Conservation (phyloP, 108 stramenopile genomes). For the Aurantiochytrium sp. region DNA sequence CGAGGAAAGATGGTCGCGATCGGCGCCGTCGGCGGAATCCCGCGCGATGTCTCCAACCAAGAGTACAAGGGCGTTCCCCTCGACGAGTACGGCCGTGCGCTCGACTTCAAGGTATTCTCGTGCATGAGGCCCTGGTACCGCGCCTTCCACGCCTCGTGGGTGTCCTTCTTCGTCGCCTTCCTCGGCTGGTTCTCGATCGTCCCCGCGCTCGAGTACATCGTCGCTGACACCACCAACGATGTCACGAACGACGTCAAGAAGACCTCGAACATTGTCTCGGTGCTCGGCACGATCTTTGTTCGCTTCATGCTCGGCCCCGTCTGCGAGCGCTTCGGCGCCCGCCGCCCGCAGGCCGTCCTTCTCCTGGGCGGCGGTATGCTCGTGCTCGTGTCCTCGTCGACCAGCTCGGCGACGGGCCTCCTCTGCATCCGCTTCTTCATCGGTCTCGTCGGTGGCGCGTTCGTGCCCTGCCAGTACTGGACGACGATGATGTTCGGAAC, state of each 20-base stretch:
- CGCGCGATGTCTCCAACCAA: background rate
- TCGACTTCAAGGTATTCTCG: background rate
- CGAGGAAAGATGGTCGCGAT: background rate
- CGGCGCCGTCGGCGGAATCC: background rate
- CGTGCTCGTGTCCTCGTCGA: constrained; percentile 17
- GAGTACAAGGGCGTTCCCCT: background rate
- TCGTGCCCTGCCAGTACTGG: constrained; percentile 47
- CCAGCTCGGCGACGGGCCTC: constrained; percentile 39
- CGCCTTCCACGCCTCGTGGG: constrained; percentile 1
- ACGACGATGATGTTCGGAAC: constrained; percentile 42
- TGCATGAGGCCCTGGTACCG: constrained; percentile 19
- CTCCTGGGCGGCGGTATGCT: background rate
- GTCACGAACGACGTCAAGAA: constrained; percentile 38
- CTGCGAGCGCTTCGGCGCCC: constrained; percentile 47
- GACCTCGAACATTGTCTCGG: constrained; percentile 43
- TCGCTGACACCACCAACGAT: constrained; percentile 44
- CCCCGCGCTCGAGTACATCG: constrained; percentile 38
- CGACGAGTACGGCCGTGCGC: background rate
- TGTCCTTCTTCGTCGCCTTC: constrained; percentile 46
- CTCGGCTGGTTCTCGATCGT: constrained; percentile 44
- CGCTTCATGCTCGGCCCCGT: constrained; percentile 45
- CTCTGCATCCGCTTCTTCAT: constrained; percentile 45
- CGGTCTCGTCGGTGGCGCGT: constrained; percentile 42
- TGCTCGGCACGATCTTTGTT: constrained; percentile 39
- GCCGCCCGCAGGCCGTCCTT: constrained; percentile 5